Base-by-base conservation (phyloP, 352 stramenopile genomes). In the Aphanomyces astaci region DNA sequence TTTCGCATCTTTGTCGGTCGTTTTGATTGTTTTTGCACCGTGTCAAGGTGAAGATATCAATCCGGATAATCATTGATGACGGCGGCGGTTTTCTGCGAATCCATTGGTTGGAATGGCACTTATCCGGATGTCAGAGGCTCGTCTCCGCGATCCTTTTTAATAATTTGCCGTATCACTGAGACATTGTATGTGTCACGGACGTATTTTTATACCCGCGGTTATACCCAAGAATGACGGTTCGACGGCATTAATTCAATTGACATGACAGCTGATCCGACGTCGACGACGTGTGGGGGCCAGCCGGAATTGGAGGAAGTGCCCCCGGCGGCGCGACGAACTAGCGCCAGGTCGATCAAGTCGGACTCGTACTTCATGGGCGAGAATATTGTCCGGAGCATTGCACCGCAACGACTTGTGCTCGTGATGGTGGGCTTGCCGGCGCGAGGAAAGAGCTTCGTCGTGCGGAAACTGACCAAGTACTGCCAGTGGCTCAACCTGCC, bases 371-470 rank as follows among this genome's bases (percentile, higher is more conserved):
- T 33, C 1, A 32, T 59, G 17, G 51, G 51, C 5, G 51, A 59
- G 51, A 64, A 64, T n/a, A 64, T 64, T 3, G 36, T 64, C 4
- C 56, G 56, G 13, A 64, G 43, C 36, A 64, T 54, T 32, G 33
- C 33, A 11, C 56, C 36, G 45, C 43, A 69, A 13, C 96, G 95
- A 75, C 73, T 96, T 70, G 88, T 98, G 45, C 84, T 98, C 54
- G 88, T 97, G 28, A 89, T 98, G 76, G 92, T 98, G 46, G 94
- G 94, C 2, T 74, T 98, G n/a, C 92, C 94, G 0, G 94, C 91
- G 39, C 85, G 94, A 53, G 94, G 94, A 71, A 98, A 98, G 86
- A 97, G 88, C 63, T 98, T 98, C 71, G 92, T 98, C 32, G 87
- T 95, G 70, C 86, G 96, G 62, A 98, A 98, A 73, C 78, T 96